Conservation (phyloP, 768 basidiomycete species). For the Coprinellus micaceus region DNA sequence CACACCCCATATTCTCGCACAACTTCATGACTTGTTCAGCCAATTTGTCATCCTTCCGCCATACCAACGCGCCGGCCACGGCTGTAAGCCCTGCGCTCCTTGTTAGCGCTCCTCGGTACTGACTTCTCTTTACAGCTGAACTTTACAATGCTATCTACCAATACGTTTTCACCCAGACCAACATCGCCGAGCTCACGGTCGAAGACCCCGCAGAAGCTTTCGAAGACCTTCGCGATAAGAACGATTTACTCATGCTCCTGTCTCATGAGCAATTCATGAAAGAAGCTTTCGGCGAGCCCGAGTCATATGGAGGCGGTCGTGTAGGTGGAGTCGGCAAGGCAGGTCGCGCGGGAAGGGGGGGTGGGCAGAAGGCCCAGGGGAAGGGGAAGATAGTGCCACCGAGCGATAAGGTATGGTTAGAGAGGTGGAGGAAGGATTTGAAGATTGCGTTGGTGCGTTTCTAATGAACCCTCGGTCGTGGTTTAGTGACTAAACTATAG, state of each 20-base stretch:
- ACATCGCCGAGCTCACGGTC: slow-evolving; percentile 89
- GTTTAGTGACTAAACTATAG: too few species aligned
- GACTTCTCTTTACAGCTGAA: slow-evolving; percentile 49
- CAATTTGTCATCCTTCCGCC: slow-evolving; percentile 94
- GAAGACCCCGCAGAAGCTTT: slow-evolving; percentile 99
- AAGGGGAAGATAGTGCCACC: slow-evolving; percentile 76
- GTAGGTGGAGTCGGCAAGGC: slow-evolving; percentile 44
- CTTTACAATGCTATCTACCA: slow-evolving; percentile 86
- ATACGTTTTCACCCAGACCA: slow-evolving; percentile 59
- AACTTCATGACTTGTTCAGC: slow-evolving; percentile 36
- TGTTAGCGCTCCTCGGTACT: neutral
- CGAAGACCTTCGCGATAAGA: slow-evolving; percentile 91
- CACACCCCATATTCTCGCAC: slow-evolving; percentile 5
- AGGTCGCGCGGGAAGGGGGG: slow-evolving; percentile 37
- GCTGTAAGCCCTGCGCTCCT: slow-evolving; percentile 52
- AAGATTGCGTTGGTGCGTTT: slow-evolving; percentile 83
- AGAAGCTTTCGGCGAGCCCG: slow-evolving; percentile 58
- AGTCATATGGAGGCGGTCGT: slow-evolving; percentile 50
- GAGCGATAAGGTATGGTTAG: slow-evolving; percentile 69
- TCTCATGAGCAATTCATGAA: slow-evolving; percentile 59
- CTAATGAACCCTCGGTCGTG: too few species aligned
- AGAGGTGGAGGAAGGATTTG: slow-evolving; percentile 74
- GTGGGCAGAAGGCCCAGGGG: slow-evolving; percentile 18
- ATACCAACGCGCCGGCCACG: slow-evolving; percentile 86
- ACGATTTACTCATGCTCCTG: slow-evolving; percentile 80